Conservation (phyloP, 2,329 filamentous ascomycete genomes). For the Talaromyces sp. region DNA sequence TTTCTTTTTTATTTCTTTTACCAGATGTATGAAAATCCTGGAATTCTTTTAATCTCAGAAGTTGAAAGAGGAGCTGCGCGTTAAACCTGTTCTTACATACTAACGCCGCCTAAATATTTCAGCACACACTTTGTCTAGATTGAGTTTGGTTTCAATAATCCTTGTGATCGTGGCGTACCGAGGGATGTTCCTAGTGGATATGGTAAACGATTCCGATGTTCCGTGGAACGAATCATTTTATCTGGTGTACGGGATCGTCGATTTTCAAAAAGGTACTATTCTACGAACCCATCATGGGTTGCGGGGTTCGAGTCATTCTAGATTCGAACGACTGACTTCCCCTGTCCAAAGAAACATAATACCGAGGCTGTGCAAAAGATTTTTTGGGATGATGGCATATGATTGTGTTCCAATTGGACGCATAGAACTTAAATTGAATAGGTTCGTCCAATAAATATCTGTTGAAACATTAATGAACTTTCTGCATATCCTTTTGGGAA, state of each 20-base stretch:
- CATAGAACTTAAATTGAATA: not conserved
- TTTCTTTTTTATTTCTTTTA: not conserved
- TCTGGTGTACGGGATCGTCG: not conserved
- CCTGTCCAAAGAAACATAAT: not conserved
- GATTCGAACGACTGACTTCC: not conserved
- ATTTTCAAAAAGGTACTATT: not conserved
- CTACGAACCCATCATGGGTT: not conserved
- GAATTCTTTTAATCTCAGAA: not conserved
- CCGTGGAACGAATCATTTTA: not conserved
- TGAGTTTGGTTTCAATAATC: not conserved
- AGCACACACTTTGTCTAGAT: not conserved
- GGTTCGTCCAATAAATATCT: not conserved
- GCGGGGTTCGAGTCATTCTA: not conserved
- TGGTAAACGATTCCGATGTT: not conserved
- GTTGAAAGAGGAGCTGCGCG: not conserved
- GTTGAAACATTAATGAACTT: not conserved
- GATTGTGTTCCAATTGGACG: not conserved
- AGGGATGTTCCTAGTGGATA: not conserved
- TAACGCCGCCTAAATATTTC: not conserved
- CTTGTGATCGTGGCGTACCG: conserved; percentile 1
- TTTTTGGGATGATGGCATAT: not conserved
- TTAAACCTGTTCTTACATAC: not conserved
- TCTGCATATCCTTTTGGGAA: not conserved
- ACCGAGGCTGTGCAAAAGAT: not conserved
- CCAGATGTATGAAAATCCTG: too few relatives aligned